Percentiles rank a stretch among this genome's conserved stretches.
phyloP scores from a whole-genome alignment of 306 rosid species.

The Oxytropis ochrocephala region DNA sequence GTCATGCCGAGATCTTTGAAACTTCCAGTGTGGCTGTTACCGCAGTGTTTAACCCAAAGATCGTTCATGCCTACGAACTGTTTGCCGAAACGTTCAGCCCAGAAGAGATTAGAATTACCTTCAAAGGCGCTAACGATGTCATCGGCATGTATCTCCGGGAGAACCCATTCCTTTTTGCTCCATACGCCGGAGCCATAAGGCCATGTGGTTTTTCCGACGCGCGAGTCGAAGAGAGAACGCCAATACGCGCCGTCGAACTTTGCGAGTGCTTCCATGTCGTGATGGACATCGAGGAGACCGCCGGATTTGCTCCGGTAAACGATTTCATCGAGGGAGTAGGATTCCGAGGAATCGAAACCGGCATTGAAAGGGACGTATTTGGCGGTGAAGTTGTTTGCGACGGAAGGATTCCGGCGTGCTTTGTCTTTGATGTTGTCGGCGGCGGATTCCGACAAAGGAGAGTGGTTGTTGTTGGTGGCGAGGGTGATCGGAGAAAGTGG shows the following conservation, averaged over 20 bases:
- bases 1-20: slow-evolving; percentile 89
- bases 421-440: slow-evolving; percentile 61
- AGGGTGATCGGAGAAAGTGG: not conserved
- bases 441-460: slow-evolving; percentile 25
- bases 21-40: slow-evolving; percentile 71
- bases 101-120: slow-evolving; percentile 75
- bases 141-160: slow-evolving; percentile 67
- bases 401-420: slow-evolving; percentile 50
- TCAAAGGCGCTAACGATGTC: slow-evolving; percentile 73
- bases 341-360: slow-evolving; percentile 42
- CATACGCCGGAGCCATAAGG: slow-evolving; percentile 92
- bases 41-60: slow-evolving; percentile 83
- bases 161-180: slow-evolving; percentile 90
- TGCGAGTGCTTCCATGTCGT: slow-evolving; percentile 54
- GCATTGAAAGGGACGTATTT: slow-evolving; percentile 69
- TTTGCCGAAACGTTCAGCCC: slow-evolving; percentile 86
- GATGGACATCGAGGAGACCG: slow-evolving; percentile 70
- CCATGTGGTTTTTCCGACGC: slow-evolving; percentile 86
- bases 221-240: slow-evolving; percentile 71
- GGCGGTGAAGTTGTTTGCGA: slow-evolving; percentile 42
- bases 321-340: slow-evolving; percentile 77
- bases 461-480: not conserved
- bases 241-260: slow-evolving; percentile 69
- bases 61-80: slow-evolving; percentile 75
- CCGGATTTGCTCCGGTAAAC: slow-evolving; percentile 83